A percentile compares a stretch with the other conserved stretches of the same genome.
Evolutionary conservation across 2,329 filamentous ascomycete genomes (phyloP).

Genomic region (Apiospora hydei): DNA sequence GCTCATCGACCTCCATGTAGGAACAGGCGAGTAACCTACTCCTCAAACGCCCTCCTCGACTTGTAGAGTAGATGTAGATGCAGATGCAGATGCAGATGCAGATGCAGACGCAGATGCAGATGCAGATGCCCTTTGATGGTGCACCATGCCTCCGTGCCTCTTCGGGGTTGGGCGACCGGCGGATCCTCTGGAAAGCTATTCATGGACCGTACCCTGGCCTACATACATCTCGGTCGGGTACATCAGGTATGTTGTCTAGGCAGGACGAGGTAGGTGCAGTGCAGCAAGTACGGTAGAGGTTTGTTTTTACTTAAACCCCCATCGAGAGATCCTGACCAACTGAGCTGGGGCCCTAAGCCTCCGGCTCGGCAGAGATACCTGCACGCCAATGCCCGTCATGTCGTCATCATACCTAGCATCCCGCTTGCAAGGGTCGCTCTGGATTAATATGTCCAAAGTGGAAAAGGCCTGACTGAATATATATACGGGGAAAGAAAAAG

Average conservation of each 20-base stretch:
- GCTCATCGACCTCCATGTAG: background rate
- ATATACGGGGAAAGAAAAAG: conserved; percentile 3
- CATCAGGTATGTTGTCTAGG: too few species aligned
- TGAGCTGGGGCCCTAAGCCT: background rate
- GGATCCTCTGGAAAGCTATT: background rate
- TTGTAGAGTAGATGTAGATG: too few species aligned
- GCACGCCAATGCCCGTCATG: conserved; percentile 16
- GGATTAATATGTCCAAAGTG: background rate
- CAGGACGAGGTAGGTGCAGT: background rate
- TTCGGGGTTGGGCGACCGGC: background rate
- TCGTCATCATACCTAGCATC: conserved; percentile 17
- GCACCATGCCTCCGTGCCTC: background rate
- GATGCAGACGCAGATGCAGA: too few species aligned
- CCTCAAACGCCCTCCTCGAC: background rate
- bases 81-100: too few species aligned
- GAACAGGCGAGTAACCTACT: background rate
- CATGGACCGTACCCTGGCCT: background rate
- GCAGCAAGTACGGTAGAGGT: background rate
- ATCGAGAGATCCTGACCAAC: background rate
- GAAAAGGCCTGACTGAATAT: conserved; percentile 1
- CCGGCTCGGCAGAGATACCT: conserved; percentile 16
- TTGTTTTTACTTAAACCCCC: background rate
- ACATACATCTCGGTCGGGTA: background rate
- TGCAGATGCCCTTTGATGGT: background rate
- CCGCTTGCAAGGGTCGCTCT: background rate